Base-by-base conservation (phyloP, 352 stramenopile genomes). In the Globisporangium heterothallicum region DNA sequence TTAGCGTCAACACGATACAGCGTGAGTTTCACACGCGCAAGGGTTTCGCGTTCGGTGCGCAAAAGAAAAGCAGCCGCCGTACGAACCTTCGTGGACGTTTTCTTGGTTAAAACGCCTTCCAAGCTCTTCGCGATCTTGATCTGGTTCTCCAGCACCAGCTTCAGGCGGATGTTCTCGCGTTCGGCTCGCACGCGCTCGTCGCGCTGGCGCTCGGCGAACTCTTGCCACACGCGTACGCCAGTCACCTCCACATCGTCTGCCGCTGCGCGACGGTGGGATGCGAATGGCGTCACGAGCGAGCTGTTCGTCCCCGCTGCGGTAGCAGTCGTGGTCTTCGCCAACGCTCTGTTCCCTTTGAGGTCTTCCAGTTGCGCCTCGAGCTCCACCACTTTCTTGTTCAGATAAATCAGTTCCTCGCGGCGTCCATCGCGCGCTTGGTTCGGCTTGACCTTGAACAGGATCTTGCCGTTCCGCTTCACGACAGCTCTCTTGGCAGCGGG, bases 361-460 rank as follows among this genome's bases (percentile, higher is more conserved):
- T 47, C 56, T 2, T 48, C 45, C 18, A 77, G 64, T 40, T 77
- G 49, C 47, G 58, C 26, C 35, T 79, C 70, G 57, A 79, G 69
- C 51, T 73, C 61, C 26, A 59, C 44, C 6, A 73, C 70, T 32
- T 72, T 76, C 5, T 66, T 59, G n/a, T 63, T 55, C 35, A 79
- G 49, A 52, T 77, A 74, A n/a, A 70, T 26, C 3, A 79, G 59
- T 44, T 79, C 70, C 27, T 74, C 62, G 18, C 61, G 61, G 8
- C 71, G 57, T 26, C 70, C 56, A 25, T 77, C 70, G 16, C 70
- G 57, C 8, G 67, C 67, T 10, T 45, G 34, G 49, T 79, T 79
- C 7, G 67, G 59, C 30, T 73, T 74, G 60, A 60, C 73, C 9
- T 50, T 70, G 19, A 64, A 50, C 40, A 56, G 29, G 49, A 64